Base-by-base conservation (phyloP, 2,329 filamentous ascomycete species). In the Aspergillus phoenicis region DNA sequence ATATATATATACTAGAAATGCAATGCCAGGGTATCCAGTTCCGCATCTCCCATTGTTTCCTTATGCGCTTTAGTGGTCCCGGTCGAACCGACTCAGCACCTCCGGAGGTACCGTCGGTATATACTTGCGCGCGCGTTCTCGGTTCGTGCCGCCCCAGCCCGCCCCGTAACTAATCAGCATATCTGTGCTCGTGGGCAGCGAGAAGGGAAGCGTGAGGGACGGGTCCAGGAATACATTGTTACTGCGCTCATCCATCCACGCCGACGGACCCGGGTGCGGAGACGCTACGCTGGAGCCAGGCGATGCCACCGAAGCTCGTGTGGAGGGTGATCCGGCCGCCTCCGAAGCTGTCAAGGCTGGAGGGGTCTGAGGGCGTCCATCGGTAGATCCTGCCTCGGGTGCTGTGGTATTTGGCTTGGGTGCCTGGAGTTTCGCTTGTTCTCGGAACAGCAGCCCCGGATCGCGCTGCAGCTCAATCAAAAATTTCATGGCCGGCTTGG, bases 141-240 rank as follows among this genome's bases (percentile, higher is more conserved):
- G 85, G 78, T 99, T 97, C 51, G 95, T 82, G 0, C 95, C 95
- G 5, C 95, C 95, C 71, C 98, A 95, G 0, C 95, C 95, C 11
- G 95, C 93, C 0, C 95, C 95, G 71, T 96, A 99, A 66, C 89
- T 94, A 52, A 99, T 87, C 52, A 98, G 84, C 95, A 99, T 99
- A 75, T 99, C 95, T 26, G 93, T 98, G 60, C 92, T 95, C 1
- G 94, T 97, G 1, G 95, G 95, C 28, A 99, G 82, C n/a, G 90
- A 90, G 74, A 99, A 99, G 0, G 95, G 95, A 26, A 99, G 84
- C 85, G 97, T 96, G 62, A 97, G 82, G 2, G 93, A 91, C 3
- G 94, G 92, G 71, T 98, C 93, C 57, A 98, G 79, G 47, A 97
- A 86, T 38, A 97, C 66, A 36, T 64, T 68, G 55, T 71, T 72